phyloP scores from a whole-genome alignment of 805 yeast genomes.

The Cyberlindnera euphorbiiphila region DNA sequence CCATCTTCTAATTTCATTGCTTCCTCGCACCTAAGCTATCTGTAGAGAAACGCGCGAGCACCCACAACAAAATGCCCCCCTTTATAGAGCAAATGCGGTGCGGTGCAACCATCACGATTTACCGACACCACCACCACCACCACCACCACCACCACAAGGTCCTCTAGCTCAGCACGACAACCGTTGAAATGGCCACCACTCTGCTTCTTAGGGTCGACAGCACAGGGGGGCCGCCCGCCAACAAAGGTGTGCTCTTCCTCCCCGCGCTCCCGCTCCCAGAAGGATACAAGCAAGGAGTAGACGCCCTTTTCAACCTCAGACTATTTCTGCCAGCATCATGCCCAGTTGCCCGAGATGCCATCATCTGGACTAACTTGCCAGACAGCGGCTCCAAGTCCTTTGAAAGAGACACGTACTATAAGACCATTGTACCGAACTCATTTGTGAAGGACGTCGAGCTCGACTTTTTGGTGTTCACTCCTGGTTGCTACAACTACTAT shows the following conservation, averaged over 20 bases:
- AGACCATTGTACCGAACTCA: conserved; percentile 46
- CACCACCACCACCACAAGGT: too few relatives aligned
- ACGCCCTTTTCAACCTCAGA: conserved; percentile 46
- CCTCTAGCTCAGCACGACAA: neutral
- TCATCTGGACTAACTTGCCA: conserved; percentile 73
- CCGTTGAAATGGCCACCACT: conserved; percentile 25
- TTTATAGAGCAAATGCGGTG: too few relatives aligned
- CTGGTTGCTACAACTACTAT: conserved; percentile 81
- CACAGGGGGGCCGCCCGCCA: conserved; percentile 33
- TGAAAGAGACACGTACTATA: conserved; percentile 52
- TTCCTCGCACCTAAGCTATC: too few relatives aligned
- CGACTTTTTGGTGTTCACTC: conserved; percentile 55
- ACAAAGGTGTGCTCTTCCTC: conserved; percentile 37
- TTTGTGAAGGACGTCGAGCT: conserved; percentile 63
- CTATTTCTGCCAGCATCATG: conserved; percentile 75
- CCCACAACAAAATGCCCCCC: too few relatives aligned
- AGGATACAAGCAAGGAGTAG: conserved; percentile 33
- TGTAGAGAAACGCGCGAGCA: too few relatives aligned
- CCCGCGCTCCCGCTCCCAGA: conserved; percentile 38
- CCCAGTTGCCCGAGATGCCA: conserved; percentile 64
- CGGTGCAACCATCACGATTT: too few relatives aligned
- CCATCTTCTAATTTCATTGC: conserved; percentile 16
- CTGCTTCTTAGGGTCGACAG: conserved; percentile 33
- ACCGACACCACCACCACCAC: too few relatives aligned
- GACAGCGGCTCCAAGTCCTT: conserved; percentile 39